These are phyloP conservation scores for Pogostemon cablin DNA, from an alignment of 257 asterid genomes.

Conservation along the genomic window DNA sequence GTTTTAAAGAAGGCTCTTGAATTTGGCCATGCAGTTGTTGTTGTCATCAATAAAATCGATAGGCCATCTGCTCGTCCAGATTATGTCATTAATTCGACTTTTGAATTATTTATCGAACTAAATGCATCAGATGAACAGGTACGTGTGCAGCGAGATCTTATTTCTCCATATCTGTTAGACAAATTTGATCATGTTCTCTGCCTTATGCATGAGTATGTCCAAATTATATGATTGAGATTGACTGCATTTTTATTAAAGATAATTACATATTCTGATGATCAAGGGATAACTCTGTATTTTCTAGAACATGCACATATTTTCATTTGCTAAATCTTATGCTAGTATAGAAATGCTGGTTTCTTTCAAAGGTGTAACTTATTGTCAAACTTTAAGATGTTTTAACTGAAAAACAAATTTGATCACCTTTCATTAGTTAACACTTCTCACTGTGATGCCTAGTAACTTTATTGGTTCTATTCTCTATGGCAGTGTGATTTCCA, in stretches of 20 bases:
- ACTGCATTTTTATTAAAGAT: neutral
- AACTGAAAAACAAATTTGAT: conserved; percentile 4
- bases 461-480: conserved; percentile 18
- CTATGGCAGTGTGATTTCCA: conserved; percentile 95
- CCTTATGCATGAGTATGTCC: conserved; percentile 11
- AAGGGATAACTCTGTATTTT: neutral
- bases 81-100: conserved; percentile 87
- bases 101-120: conserved; percentile 91
- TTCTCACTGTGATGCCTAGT: conserved; percentile 8
- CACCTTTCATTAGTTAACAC: neutral
- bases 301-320: neutral
- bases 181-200: neutral
- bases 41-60: conserved; percentile 94
- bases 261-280: neutral
- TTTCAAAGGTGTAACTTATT: neutral
- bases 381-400: neutral
- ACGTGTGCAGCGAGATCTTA: conserved; percentile 20
- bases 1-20: conserved; percentile 99
- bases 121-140: conserved; percentile 99
- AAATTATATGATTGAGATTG: conserved; percentile 8
- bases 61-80: conserved; percentile 98
- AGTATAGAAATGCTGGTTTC: neutral
- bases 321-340: conserved; percentile 1
- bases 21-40: conserved; percentile 96
- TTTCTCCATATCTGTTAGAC: conserved; percentile 20